These are phyloP conservation scores for Epichloe glyceriae DNA, from an alignment of 2,329 filamentous ascomycete species.

Conservation along the genomic window DNA sequence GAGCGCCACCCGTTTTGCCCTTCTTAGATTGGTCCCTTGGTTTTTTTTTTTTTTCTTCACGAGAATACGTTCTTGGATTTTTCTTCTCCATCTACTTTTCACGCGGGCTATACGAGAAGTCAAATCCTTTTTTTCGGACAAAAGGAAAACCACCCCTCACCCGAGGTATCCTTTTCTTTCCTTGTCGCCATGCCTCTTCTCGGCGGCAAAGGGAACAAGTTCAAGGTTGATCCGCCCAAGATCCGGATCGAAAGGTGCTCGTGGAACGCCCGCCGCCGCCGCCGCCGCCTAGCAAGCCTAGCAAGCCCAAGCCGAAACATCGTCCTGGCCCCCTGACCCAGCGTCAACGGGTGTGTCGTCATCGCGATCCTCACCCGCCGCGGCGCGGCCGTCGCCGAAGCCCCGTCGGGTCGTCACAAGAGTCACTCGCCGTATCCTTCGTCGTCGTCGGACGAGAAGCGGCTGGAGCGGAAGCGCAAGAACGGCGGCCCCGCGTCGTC, in stretches of 20 bases:
- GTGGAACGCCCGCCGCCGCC: slow-evolving; percentile 24
- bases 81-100: background rate
- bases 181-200: slow-evolving; percentile 24
- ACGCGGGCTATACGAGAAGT: background rate
- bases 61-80: background rate
- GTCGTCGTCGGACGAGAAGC: slow-evolving; percentile 25
- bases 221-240: slow-evolving; percentile 36
- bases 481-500: slow-evolving; percentile 18
- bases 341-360: slow-evolving; percentile 10
- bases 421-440: slow-evolving; percentile 31
- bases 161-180: background rate
- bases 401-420: slow-evolving; percentile 21
- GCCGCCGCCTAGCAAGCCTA: slow-evolving; percentile 20
- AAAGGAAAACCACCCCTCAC: background rate
- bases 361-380: slow-evolving; percentile 18
- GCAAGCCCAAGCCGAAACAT: slow-evolving; percentile 23
- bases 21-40: background rate
- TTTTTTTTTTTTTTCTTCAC: background rate
- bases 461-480: slow-evolving; percentile 36
- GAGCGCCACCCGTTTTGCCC: background rate
- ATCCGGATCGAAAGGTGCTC: slow-evolving; percentile 40
- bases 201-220: slow-evolving; percentile 31
- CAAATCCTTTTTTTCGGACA: background rate
- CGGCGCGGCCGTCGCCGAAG: slow-evolving; percentile 28
- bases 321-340: slow-evolving; percentile 12